phyloP scores from a whole-genome alignment of 768 basidiomycete genomes.

The Tulasnella calospora region DNA sequence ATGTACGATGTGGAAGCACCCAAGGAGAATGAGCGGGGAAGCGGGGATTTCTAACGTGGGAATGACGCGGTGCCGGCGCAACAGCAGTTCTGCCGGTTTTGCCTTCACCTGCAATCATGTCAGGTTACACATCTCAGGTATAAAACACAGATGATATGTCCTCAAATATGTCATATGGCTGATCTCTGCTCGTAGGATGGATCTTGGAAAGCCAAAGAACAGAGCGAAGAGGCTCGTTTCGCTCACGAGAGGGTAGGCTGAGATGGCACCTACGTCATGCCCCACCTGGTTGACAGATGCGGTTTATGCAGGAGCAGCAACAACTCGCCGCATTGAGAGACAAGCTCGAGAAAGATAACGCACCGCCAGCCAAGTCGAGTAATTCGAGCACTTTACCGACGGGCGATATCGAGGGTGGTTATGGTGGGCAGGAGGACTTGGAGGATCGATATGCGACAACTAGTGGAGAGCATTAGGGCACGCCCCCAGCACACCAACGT shows the following conservation, averaged over 20 bases:
- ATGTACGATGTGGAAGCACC: no score
- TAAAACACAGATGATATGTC: not conserved
- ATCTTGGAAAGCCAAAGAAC: conserved; percentile 25
- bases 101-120: not conserved
- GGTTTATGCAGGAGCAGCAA: conserved; percentile 18
- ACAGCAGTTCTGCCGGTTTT: not conserved
- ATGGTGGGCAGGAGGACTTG: conserved; percentile 27
- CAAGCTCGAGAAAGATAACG: conserved; percentile 4
- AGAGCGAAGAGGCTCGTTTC: conserved; percentile 24
- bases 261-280: not conserved
- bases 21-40: no score
- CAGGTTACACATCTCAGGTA: not conserved
- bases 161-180: not conserved
- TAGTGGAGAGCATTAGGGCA: conserved; percentile 23
- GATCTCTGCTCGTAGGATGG: conserved; percentile 7
- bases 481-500: not conserved
- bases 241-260: conserved; percentile 19
- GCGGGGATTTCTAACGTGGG: no score
- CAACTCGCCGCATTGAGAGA: conserved; percentile 25
- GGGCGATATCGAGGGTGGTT: conserved; percentile 26
- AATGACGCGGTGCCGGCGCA: not conserved
- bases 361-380: not conserved
- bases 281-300: no score
- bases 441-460: conserved; percentile 29
- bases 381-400: conserved; percentile 4